A percentile compares a stretch with the other conserved stretches of the same genome.
Conservation (phyloP, 768 basidiomycete species). For the Arthromyces matolae region DNA sequence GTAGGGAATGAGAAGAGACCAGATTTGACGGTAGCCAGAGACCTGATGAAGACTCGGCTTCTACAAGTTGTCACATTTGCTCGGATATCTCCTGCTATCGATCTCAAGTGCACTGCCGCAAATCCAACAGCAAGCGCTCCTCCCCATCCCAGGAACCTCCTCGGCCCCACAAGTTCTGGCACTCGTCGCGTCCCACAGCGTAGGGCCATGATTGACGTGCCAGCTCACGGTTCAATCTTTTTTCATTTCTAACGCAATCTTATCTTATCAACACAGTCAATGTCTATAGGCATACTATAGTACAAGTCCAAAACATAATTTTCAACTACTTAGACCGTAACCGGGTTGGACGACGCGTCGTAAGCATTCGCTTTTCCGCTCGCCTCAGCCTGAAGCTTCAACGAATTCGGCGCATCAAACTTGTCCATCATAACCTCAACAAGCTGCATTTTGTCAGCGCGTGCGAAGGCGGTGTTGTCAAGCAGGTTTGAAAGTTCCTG, state of each 20-base stretch:
- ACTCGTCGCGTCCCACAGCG: constrained; percentile 24
- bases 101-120: constrained; percentile 36
- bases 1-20: constrained; percentile 28
- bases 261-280: constrained; percentile 24
- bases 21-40: constrained; percentile 27
- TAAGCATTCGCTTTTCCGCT: constrained; percentile 50
- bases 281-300: not conserved
- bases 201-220: constrained; percentile 25
- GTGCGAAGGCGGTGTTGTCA: constrained; percentile 55
- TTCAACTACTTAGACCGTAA: not conserved
- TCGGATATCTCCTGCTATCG: constrained; percentile 41
- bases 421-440: constrained; percentile 78
- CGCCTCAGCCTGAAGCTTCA: constrained; percentile 55
- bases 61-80: constrained; percentile 21
- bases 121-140: constrained; percentile 38
- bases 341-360: constrained; percentile 8
- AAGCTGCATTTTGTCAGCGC: constrained; percentile 65
- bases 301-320: not conserved
- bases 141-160: constrained; percentile 31
- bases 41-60: constrained; percentile 19
- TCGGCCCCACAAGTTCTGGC: constrained; percentile 20
- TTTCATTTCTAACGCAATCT: constrained; percentile 18
- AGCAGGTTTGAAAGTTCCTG: constrained; percentile 66
- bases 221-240: constrained; percentile 8
- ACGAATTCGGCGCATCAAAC: constrained; percentile 65